Evolutionary conservation across 257 asterid genomes (phyloP), one percentile per base, ranked within the genome.

Genomic region (Plectranthus barbatus): DNA sequence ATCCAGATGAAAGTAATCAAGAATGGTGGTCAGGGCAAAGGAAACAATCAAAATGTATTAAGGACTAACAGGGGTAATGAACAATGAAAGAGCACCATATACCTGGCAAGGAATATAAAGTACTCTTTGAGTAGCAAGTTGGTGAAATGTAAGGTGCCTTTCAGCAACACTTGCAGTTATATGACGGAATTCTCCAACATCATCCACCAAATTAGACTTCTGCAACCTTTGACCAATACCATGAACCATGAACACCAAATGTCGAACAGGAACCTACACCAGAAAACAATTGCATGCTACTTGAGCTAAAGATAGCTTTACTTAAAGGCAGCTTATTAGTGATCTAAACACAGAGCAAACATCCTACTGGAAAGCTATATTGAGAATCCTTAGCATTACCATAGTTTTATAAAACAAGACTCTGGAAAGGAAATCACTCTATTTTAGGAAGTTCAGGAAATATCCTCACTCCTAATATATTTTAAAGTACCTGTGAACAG

Each of bases 181-280:
- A 46, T 77, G 89, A 71, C 96, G 97, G 70, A 86, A 90, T 59
- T 79, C 80, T 64, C 83, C 86, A 70, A 92, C 99, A 77, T 92
- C 99, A 77, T 92, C 99, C 65, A 92, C 99, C 72, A 93, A 84
- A 79, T 90, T 93, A 66, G 99, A 93, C 58, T 90, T 93, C 78
- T 90, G 95, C 84, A 93, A 74, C 72, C 99, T 89, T 78, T 93
- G 99, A 52, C 99, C 99, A 65, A 93, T 90, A 69, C 97, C 99
- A 52, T 93, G 99, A 71, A 93, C 95, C 97, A 93, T 90, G 83
- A 93, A 93, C 37, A 93, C 94, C 33, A 93, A 76, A 76, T 93
- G 99, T 21, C 85, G 83, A 73, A 93, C 99, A 65, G 99, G 99
- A 67, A 93, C 99, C 99, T 93, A 70, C 56, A 80, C 62, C 78